Percentiles rank a stretch among this genome's conserved stretches.
Conservation (phyloP, 208 protist genomes). For the Crithidia acanthocephali region DNA sequence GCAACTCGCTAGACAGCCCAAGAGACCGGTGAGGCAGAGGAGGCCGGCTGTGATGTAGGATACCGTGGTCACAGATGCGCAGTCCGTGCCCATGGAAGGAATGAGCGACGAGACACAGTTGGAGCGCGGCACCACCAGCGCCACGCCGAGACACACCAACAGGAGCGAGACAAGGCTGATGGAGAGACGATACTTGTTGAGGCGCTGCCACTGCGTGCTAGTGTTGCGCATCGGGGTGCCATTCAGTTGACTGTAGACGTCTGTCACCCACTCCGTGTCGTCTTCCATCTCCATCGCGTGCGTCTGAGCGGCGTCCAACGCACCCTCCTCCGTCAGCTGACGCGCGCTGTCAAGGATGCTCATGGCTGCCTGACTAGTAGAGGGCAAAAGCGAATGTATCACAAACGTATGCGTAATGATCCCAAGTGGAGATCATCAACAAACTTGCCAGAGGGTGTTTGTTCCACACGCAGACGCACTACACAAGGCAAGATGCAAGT, state of each 20-base stretch:
- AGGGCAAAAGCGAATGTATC: too few relatives aligned
- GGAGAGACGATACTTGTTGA: slow-evolving; percentile 25
- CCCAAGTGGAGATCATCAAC: too few relatives aligned
- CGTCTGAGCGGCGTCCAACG: not conserved
- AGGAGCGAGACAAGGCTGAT: slow-evolving; percentile 5
- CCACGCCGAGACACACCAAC: slow-evolving; percentile 11
- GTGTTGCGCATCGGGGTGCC: slow-evolving; percentile 13
- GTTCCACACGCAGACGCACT: too few relatives aligned
- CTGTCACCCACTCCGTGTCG: slow-evolving; percentile 52
- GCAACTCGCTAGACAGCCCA: slow-evolving; percentile 19
- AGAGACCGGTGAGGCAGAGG: slow-evolving; percentile 15
- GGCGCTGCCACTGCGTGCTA: slow-evolving; percentile 16
- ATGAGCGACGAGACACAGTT: slow-evolving; percentile 14
- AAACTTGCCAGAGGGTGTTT: too few relatives aligned
- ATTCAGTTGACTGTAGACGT: slow-evolving; percentile 42
- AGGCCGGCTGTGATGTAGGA: slow-evolving; percentile 12
- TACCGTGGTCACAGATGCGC: slow-evolving; percentile 14
- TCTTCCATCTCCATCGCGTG: slow-evolving; percentile 28
- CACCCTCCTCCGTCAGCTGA: slow-evolving; percentile 18
- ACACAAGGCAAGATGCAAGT: not conserved
- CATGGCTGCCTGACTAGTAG: too few relatives aligned
- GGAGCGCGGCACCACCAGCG: slow-evolving; percentile 13
- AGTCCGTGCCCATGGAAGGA: slow-evolving; percentile 13
- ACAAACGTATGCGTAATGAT: too few relatives aligned
- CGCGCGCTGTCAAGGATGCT: slow-evolving; percentile 18